Percentiles rank a stretch among this genome's conserved stretches.
Conservation (phyloP, 495 filamentous ascomycete genomes). For the Aspergillus olivimuriae region DNA sequence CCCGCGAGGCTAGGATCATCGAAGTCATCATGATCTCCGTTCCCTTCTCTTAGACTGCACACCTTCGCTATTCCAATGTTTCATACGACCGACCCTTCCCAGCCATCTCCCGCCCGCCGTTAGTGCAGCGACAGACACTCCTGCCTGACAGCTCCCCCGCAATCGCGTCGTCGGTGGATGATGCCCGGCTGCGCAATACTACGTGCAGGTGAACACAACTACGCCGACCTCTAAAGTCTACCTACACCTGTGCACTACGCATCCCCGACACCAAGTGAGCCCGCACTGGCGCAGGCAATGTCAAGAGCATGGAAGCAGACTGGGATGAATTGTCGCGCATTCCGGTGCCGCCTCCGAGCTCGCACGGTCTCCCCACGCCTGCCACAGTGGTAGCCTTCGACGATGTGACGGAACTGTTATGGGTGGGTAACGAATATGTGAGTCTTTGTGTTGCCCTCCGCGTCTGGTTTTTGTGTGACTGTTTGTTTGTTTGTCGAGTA, state of each 20-base stretch:
- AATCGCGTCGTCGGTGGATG: slow-evolving; percentile 35
- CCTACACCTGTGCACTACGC: background rate
- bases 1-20: no score
- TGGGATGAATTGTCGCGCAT: slow-evolving; percentile 63
- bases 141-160: slow-evolving; percentile 31
- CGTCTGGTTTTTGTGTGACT: background rate
- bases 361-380: slow-evolving; percentile 55
- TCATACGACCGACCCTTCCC: no score
- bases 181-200: slow-evolving; percentile 31
- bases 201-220: slow-evolving; percentile 27
- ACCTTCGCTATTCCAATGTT: no score
- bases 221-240: slow-evolving; percentile 8
- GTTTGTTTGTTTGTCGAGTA: background rate
- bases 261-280: background rate
- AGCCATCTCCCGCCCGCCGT: background rate
- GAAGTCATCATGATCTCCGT: no score
- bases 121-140: background rate
- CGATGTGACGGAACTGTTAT: slow-evolving; percentile 77
- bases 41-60: no score
- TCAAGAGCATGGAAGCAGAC: slow-evolving; percentile 40
- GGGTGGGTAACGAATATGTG: slow-evolving; percentile 87
- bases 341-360: slow-evolving; percentile 58
- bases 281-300: slow-evolving; percentile 10
- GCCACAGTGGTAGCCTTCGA: slow-evolving; percentile 80
- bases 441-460: slow-evolving; percentile 16